phyloP scores from a whole-genome alignment of 2,329 filamentous ascomycete genomes.

The Tothia fuscella region DNA sequence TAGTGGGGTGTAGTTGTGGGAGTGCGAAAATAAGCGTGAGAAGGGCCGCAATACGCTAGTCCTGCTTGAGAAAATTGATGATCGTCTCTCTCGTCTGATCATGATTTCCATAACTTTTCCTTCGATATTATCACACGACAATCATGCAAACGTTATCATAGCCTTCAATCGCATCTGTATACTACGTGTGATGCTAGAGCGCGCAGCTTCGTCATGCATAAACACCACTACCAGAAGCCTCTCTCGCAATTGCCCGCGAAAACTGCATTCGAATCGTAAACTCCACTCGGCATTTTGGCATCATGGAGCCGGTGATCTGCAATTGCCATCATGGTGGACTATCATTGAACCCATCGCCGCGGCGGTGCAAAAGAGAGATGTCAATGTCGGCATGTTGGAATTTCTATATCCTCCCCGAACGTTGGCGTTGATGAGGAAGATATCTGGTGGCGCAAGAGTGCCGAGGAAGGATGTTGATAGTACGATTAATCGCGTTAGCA shows the following conservation, averaged over 20 bases:
- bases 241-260: slow-evolving; percentile 8
- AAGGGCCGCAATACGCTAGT: too few relatives aligned
- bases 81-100: too few relatives aligned
- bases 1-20: too few relatives aligned
- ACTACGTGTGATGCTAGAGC: slow-evolving; percentile 41
- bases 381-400: slow-evolving; percentile 25
- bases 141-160: too few relatives aligned
- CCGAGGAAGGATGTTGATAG: slow-evolving; percentile 17
- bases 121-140: too few relatives aligned
- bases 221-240: slow-evolving; percentile 19
- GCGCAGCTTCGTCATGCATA: slow-evolving; percentile 43
- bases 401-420: slow-evolving; percentile 37
- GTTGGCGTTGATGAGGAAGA: slow-evolving; percentile 24
- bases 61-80: too few relatives aligned
- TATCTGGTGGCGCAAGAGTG: slow-evolving; percentile 15
- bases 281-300: slow-evolving; percentile 5
- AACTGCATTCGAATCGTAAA: too few relatives aligned
- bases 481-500: slow-evolving; percentile 16
- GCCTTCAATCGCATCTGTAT: too few relatives aligned
- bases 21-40: too few relatives aligned
- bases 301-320: neutral
- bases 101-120: too few relatives aligned
- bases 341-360: too few relatives aligned
- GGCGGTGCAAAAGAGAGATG: too few relatives aligned
- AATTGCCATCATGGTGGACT: neutral